Evolutionary conservation across 495 filamentous ascomycete species (phyloP).

Genomic region (Penicillium soppii): DNA sequence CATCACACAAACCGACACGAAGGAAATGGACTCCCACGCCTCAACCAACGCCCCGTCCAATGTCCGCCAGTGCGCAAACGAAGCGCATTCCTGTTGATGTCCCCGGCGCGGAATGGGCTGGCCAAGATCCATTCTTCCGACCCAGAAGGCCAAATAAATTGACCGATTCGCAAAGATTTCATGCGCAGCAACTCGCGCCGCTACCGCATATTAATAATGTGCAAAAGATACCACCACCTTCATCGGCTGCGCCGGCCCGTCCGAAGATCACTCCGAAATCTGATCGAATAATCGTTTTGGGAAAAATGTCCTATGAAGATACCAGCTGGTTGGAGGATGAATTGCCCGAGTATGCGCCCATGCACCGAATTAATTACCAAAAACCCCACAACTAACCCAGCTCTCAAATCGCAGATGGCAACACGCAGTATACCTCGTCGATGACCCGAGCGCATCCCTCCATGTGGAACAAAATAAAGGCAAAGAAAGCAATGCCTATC

Average conservation of each 20-base stretch:
- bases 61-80: constrained; percentile 5
- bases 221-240: neutral
- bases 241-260: constrained; percentile 12
- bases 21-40: constrained; percentile 8
- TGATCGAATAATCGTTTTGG: constrained; percentile 40
- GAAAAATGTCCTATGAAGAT: constrained; percentile 36
- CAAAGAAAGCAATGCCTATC: constrained; percentile 48
- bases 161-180: neutral
- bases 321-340: constrained; percentile 40
- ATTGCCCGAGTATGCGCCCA: constrained; percentile 35
- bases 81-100: constrained; percentile 22
- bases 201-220: neutral
- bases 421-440: constrained; percentile 57
- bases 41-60: constrained; percentile 7
- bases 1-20: neutral
- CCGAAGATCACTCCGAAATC: constrained; percentile 18
- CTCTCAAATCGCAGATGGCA: constrained; percentile 34
- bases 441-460: constrained; percentile 50
- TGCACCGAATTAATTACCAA: neutral
- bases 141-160: neutral
- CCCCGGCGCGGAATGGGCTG: constrained; percentile 11
- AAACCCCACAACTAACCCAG: neutral
- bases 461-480: constrained; percentile 44
- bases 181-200: neutral
- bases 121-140: constrained; percentile 3